phyloP scores from a whole-genome alignment of 371 early-diverging fungal genomes.

The Lichtheimia ramosa region DNA sequence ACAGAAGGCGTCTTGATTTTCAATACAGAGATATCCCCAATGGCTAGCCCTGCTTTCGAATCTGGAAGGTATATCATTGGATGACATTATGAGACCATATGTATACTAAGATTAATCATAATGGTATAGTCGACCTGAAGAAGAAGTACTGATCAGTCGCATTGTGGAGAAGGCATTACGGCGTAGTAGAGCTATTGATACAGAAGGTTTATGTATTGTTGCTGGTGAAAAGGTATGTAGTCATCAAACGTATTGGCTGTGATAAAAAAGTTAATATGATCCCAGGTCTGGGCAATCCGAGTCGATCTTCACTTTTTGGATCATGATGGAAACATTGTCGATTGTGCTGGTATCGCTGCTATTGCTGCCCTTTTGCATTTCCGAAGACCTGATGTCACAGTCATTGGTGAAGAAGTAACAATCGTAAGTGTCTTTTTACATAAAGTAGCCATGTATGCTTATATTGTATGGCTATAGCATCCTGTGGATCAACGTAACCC shows the following conservation, averaged over 20 bases:
- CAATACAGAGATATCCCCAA: conserved; percentile 83
- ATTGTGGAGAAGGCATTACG: conserved; percentile 87
- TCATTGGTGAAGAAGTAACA: conserved; percentile 86
- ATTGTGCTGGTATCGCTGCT: conserved; percentile 90
- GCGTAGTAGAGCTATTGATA: conserved; percentile 87
- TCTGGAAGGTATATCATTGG: conserved; percentile 46
- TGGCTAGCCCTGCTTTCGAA: conserved; percentile 82
- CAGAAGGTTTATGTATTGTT: conserved; percentile 94
- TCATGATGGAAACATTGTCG: conserved; percentile 91
- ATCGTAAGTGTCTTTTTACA: conserved; percentile 60
- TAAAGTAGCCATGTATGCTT: not conserved
- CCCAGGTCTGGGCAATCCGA: conserved; percentile 87
- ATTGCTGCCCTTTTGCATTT: conserved; percentile 90
- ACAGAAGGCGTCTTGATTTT: conserved; percentile 85
- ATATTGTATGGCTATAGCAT: conserved; percentile 59
- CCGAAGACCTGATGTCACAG: conserved; percentile 90
- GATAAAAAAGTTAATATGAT: no score
- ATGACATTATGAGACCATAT: not conserved
- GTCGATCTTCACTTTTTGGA: conserved; percentile 91
- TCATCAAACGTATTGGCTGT: not conserved
- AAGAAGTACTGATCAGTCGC: conserved; percentile 82
- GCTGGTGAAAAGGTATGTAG: conserved; percentile 84
- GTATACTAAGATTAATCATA: conserved; percentile 4
- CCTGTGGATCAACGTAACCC: conserved; percentile 82
- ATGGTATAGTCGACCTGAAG: conserved; percentile 61